Evolutionary conservation across 331 rosid genomes (phyloP), one percentile per base, ranked within the genome.

Genomic region (Spiraea crenata): DNA sequence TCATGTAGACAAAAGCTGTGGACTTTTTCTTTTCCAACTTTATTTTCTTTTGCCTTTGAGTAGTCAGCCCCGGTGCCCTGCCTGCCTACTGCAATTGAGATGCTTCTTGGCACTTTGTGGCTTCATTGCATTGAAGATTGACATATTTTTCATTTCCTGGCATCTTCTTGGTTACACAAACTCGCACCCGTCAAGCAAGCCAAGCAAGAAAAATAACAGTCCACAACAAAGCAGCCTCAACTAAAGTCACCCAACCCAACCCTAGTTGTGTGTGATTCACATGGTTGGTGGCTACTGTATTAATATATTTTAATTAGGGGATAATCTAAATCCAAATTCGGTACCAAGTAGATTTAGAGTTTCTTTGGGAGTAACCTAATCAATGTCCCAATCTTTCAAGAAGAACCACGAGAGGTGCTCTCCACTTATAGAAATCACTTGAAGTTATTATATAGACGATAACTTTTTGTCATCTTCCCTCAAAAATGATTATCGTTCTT

Each of bases 161-260:
- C 63, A 14, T 35, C 63, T 14, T 35, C 64, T 35, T 14, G 45
- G 44, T 58, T 38, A 10, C 9, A 61, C 25, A 38, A 39, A n/a
- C 4, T 7, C 5, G 0, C 16, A 39, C 65, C 65, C 65, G 48
- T 39, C 65, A 61, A 61, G 66, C 66, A 61, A 61, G 66, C 48
- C 66, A 61, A 61, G 16, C 63, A 13, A 59, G 64, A 59, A 59
- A 59, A 45, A 25, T 25, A 25, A 10, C 47, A 7, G 3, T 42
- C 47, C 47, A 42, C 2, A 7, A 42, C 47, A 42, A 42, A 42
- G 47, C 47, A 42, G 47, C 47, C 47, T 49, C 54, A 49, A 37
- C 19, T 12, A 5, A 58, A 25, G 62, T 4, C 38, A 7, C 31
- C 62, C 62, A 9, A 15, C 39, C n/a, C 61, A 25, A 13, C 19